Conservation (phyloP, 164 flowering plant genomes). For the Magnolia officinalis region DNA sequence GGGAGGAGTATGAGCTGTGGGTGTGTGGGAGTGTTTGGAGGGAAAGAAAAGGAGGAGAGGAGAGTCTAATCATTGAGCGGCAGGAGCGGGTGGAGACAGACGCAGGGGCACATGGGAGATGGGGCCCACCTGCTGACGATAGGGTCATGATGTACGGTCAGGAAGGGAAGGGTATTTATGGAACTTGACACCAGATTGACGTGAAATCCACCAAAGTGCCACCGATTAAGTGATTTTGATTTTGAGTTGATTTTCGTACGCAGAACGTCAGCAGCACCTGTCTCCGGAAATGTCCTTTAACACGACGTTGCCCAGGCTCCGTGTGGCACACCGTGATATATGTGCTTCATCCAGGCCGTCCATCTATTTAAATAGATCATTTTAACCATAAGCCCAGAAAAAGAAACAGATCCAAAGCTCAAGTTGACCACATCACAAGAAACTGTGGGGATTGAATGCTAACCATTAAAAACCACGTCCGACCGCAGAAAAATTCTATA, state of each 20-base stretch:
- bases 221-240: not conserved
- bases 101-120: slow-evolving; percentile 74
- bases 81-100: slow-evolving; percentile 95
- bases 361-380: too few relatives aligned
- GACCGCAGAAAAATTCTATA: too few relatives aligned
- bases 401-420: too few relatives aligned
- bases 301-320: not conserved
- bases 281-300: not conserved
- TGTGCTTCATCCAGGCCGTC: too few relatives aligned
- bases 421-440: too few relatives aligned
- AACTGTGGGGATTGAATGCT: too few relatives aligned
- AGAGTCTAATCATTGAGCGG: slow-evolving; percentile 71
- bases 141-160: not conserved
- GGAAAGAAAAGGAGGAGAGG: slow-evolving; percentile 4
- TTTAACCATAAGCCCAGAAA: too few relatives aligned
- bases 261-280: not conserved
- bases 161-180: not conserved
- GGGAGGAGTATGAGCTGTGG: not conserved
- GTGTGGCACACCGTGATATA: too few relatives aligned
- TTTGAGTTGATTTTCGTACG: not conserved
- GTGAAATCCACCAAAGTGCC: not conserved
- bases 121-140: slow-evolving; percentile 35
- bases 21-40: not conserved
- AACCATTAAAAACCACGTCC: too few relatives aligned
- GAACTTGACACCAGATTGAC: not conserved